Base-by-base conservation (phyloP, 2,329 filamentous ascomycete genomes). In the Talaromyces piceae region DNA sequence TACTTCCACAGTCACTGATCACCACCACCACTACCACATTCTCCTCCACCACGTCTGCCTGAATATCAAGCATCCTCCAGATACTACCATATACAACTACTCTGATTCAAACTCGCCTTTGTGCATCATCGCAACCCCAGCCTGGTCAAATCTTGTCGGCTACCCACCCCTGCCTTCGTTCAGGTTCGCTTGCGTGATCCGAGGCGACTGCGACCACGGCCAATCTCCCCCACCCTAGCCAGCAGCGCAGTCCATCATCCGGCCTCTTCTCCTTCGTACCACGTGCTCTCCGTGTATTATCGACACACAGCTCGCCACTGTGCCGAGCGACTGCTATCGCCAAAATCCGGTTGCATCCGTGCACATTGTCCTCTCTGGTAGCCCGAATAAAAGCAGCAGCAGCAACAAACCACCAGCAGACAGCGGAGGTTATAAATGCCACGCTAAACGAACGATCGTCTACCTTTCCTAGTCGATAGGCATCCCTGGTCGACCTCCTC, bases 401-500 rank as follows among this genome's bases (percentile, higher is more conserved):
- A 41, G 41, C 27, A 43, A 18, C 30, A 26, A 20, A 12, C 41
- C 37, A 28, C 41, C n/a, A n/a, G n/a, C n/a, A n/a, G n/a, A n/a
- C n/a, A n/a, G n/a, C n/a, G n/a, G n/a, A n/a, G 39, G 23, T 23
- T 11, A 43, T 43, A 43, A 43, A 43, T 43, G 39, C 39, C 23
- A 43, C 39, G 20, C 39, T 37, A 44, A 31, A 20, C 37, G 23
- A 30, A 41, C 23, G 31, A 30, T 18, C 45, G 18, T 33, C 28
- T 18, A 18, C 39, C 23, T 43, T 9, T 20, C 39, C 39, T n/a
- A n/a, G n/a, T n/a, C n/a, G 16, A 43, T 26, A 37, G n/a, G 6
- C 43, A 41, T 18, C 45, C 47, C 54, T 45, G 28, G 49, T 53
- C 37, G 54, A 37, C 53, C 47, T 55, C 52, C 51, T 54, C 51